Conservation (phyloP, 2,329 filamentous ascomycete species). For the Diaporthe citrichinensis region DNA sequence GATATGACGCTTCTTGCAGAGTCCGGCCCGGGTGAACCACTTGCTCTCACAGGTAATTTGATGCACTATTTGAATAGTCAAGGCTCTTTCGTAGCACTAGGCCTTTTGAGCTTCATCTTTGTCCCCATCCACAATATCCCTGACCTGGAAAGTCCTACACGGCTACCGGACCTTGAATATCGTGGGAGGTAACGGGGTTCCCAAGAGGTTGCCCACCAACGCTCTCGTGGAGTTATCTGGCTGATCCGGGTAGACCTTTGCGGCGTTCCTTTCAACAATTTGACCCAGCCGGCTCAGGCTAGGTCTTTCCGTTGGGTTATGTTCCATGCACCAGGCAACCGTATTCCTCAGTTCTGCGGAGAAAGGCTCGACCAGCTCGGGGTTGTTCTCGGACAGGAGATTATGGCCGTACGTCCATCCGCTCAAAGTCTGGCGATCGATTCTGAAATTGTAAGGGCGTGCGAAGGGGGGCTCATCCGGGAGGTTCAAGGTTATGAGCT, state of each 20-base stretch:
- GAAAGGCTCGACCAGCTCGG: neutral
- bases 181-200: neutral
- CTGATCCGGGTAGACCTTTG: neutral
- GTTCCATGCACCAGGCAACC: slow-evolving; percentile 24
- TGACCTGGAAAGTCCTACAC: neutral
- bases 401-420: slow-evolving; percentile 29
- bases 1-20: no score
- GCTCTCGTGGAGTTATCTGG: neutral
- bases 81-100: neutral
- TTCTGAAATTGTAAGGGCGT: neutral
- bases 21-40: no score
- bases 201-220: neutral
- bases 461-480: neutral
- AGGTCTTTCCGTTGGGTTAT: slow-evolving; percentile 4
- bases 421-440: neutral
- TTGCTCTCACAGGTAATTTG: no score
- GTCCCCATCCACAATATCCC: neutral
- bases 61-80: neutral
- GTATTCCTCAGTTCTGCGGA: slow-evolving; percentile 1
- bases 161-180: neutral
- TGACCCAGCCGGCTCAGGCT: neutral
- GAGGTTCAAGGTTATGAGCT: neutral
- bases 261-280: neutral
- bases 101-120: no score
- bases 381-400: neutral